phyloP scores from a whole-genome alignment of 2,329 filamentous ascomycete species.

The Verticillium albo-atrum region DNA sequence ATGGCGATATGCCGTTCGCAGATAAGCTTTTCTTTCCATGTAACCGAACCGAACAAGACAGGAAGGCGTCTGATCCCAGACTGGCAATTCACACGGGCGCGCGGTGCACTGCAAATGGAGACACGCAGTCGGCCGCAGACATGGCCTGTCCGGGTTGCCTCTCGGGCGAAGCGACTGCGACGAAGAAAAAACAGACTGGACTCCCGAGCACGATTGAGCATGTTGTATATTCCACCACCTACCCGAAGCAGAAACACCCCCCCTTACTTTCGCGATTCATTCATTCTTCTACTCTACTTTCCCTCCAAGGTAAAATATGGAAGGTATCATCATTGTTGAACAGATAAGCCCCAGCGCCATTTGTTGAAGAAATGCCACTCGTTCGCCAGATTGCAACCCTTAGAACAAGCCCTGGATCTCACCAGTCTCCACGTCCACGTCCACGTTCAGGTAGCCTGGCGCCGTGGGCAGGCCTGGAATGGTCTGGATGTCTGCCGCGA shows the following conservation, averaged over 20 bases:
- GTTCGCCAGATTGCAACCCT: conserved; percentile 6
- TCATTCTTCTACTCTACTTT: neutral
- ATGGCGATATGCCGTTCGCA: too few species aligned
- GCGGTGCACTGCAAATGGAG: too few species aligned
- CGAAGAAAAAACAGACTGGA: too few species aligned
- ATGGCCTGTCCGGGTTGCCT: too few species aligned
- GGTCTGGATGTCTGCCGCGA: conserved; percentile 96
- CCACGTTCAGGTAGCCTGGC: conserved; percentile 92
- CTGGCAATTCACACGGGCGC: too few species aligned
- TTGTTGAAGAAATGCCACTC: conserved; percentile 15
- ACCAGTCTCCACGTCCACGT: conserved; percentile 76
- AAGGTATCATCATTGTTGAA: conserved; percentile 16
- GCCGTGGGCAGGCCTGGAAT: conserved; percentile 94
- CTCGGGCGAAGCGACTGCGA: too few species aligned
- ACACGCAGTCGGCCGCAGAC: too few species aligned
- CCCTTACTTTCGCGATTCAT: neutral
- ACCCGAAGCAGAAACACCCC: neutral
- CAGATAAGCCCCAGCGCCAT: conserved; percentile 14
- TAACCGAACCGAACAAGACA: too few species aligned
- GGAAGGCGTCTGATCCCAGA: too few species aligned
- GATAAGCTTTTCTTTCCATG: too few species aligned
- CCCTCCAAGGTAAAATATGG: neutral
- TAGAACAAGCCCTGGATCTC: conserved; percentile 90
- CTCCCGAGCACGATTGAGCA: too few species aligned
- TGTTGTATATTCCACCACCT: neutral